Evolutionary conservation across 371 early-diverging fungal genomes (phyloP).

Genomic region (Apophysomyces variabilis): DNA sequence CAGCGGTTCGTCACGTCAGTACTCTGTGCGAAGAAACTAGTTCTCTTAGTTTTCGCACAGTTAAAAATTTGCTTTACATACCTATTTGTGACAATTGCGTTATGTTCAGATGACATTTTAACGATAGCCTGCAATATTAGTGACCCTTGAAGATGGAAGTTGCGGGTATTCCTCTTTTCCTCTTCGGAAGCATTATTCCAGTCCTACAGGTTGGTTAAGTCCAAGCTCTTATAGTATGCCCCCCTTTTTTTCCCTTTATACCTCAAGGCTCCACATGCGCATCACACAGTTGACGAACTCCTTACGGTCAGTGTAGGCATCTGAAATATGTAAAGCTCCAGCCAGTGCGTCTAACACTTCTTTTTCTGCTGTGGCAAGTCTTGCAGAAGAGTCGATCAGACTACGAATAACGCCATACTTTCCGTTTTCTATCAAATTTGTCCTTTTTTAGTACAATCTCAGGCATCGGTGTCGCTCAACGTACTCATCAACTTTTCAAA

Average conservation of each 20-base stretch:
- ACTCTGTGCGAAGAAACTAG: constrained; percentile 60
- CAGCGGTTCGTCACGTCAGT: constrained; percentile 57
- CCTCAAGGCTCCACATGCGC: constrained; percentile 61
- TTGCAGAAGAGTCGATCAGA: constrained; percentile 69
- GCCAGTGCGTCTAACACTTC: constrained; percentile 62
- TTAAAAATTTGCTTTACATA: constrained; percentile 14
- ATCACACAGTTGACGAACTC: constrained; percentile 65
- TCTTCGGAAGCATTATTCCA: constrained; percentile 41
- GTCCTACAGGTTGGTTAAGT: constrained; percentile 16
- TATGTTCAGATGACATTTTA: constrained; percentile 66
- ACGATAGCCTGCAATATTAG: constrained; percentile 73
- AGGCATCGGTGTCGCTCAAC: neutral
- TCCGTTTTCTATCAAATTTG: constrained; percentile 37
- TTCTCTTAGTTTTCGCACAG: neutral
- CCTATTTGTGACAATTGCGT: constrained; percentile 62
- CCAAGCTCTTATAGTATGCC: neutral
- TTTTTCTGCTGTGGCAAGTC: constrained; percentile 58
- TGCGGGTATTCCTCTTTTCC: constrained; percentile 45
- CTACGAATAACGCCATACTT: constrained; percentile 70
- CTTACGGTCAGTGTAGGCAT: constrained; percentile 48
- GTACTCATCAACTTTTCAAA: constrained; percentile 61
- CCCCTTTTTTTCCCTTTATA: neutral
- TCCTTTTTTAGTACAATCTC: neutral
- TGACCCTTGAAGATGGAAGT: constrained; percentile 75
- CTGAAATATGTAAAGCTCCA: constrained; percentile 58